Evolutionary conservation across 2,329 filamentous ascomycete genomes (phyloP).

Genomic region (Meredithiella fracta): DNA sequence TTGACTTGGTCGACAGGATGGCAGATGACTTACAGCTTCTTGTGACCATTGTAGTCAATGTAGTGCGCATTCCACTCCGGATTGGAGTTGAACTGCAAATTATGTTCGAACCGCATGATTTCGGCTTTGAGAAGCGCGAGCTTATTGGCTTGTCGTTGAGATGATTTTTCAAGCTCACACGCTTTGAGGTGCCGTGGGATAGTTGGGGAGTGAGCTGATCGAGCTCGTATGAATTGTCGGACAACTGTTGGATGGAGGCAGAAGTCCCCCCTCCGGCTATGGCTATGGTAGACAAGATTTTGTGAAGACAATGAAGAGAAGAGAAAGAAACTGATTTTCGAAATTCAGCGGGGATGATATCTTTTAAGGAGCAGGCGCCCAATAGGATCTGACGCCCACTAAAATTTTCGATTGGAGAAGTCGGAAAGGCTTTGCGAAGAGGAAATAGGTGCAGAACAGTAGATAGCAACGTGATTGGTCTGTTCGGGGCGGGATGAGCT

Average conservation of each 20-base stretch:
- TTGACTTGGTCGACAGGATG: background rate
- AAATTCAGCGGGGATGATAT: background rate
- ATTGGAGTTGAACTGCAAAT: constrained; percentile 97
- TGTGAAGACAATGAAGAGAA: background rate
- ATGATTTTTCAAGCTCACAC: no score
- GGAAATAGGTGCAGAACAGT: no score
- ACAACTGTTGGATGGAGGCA: background rate
- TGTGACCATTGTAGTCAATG: constrained; percentile 95
- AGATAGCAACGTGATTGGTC: no score
- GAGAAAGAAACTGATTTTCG: background rate
- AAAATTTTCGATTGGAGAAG: no score
- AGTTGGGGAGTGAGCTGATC: background rate
- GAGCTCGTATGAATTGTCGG: background rate
- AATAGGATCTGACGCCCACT: no score
- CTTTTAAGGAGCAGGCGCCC: background rate
- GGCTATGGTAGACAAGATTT: background rate
- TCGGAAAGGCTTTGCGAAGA: no score
- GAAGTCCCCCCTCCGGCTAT: background rate
- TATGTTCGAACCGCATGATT: constrained; percentile 99
- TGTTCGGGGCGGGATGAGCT: no score
- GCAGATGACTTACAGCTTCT: constrained; percentile 60
- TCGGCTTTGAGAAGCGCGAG: constrained; percentile 53
- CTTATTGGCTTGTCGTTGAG: constrained; percentile 42
- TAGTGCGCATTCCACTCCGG: constrained; percentile 99
- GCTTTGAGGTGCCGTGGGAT: constrained; percentile 25